Evolutionary conservation across 2,329 filamentous ascomycete genomes (phyloP).

Genomic region (Venturia carpophila): DNA sequence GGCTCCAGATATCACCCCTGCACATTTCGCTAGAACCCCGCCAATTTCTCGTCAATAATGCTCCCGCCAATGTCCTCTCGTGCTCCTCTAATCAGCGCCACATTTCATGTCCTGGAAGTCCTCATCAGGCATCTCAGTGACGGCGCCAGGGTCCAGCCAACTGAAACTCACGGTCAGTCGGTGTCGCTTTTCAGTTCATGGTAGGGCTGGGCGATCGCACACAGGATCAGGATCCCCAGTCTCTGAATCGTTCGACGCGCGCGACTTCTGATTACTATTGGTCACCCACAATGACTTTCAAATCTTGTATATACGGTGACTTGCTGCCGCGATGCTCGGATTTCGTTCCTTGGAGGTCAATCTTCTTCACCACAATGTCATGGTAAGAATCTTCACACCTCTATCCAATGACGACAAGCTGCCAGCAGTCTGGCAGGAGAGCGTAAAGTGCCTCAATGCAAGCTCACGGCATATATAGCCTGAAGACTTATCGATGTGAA

Average conservation of each 20-base stretch:
- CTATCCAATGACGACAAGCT: too few species aligned
- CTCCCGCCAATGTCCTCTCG: not conserved
- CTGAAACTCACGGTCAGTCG: not conserved
- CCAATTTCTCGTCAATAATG: too few species aligned
- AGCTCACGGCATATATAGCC: too few species aligned
- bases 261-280: not conserved
- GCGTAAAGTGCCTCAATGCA: too few species aligned
- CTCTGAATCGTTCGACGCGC: not conserved
- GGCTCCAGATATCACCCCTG: not conserved
- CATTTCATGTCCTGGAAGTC: not conserved
- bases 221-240: not conserved
- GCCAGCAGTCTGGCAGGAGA: too few species aligned
- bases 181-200: not conserved
- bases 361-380: not conserved
- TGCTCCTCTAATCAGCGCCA: not conserved
- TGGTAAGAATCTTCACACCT: too few species aligned
- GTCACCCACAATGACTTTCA: not conserved
- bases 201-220: not conserved
- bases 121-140: slow-evolving; percentile 6
- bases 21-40: too few species aligned
- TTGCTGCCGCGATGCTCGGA: not conserved
- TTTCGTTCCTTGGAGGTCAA: not conserved
- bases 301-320: not conserved
- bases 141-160: not conserved
- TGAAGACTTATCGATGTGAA: too few species aligned